phyloP scores from a whole-genome alignment of 805 yeast species.

The Pichia pseudocactophila region DNA sequence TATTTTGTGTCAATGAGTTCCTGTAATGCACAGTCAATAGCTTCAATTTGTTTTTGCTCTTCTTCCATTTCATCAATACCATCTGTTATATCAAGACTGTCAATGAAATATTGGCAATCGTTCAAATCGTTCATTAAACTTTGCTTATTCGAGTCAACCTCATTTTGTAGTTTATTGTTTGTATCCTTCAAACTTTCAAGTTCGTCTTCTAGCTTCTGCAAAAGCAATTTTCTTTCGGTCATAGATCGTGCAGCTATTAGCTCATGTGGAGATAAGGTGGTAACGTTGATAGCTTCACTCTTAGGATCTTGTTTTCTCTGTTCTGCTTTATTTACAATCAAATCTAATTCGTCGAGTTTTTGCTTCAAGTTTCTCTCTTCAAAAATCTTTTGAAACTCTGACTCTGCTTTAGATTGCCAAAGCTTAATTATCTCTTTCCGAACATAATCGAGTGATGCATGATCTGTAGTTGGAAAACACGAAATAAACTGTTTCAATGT shows the following conservation, averaged over 20 bases:
- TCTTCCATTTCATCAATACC: conserved; percentile 10
- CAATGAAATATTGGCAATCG: conserved; percentile 7
- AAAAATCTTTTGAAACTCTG: conserved; percentile 41
- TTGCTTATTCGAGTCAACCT: conserved; percentile 9
- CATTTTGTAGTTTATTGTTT: conserved; percentile 2
- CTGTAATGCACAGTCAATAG: conserved; percentile 16
- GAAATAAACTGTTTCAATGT: conserved; percentile 33
- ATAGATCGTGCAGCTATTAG: conserved; percentile 14
- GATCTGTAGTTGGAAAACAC: conserved; percentile 41
- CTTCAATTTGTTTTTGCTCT: conserved; percentile 14
- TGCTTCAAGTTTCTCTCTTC: conserved; percentile 34
- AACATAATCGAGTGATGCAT: conserved; percentile 33
- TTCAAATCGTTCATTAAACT: conserved; percentile 9
- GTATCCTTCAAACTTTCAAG: conserved; percentile 3
- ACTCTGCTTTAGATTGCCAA: conserved; percentile 34
- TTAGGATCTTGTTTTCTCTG: conserved; percentile 10
- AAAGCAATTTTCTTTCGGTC: conserved; percentile 9
- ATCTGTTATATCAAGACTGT: conserved; percentile 13
- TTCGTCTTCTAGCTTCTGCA: conserved; percentile 5
- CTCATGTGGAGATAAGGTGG: conserved; percentile 13
- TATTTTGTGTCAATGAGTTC: conserved; percentile 2
- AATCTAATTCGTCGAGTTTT: conserved; percentile 40
- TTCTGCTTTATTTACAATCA: conserved; percentile 34
- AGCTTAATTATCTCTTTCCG: conserved; percentile 36
- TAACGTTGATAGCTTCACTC: conserved; percentile 8